Conservation (phyloP, 345 rosid species). For the Brassica juncea region DNA sequence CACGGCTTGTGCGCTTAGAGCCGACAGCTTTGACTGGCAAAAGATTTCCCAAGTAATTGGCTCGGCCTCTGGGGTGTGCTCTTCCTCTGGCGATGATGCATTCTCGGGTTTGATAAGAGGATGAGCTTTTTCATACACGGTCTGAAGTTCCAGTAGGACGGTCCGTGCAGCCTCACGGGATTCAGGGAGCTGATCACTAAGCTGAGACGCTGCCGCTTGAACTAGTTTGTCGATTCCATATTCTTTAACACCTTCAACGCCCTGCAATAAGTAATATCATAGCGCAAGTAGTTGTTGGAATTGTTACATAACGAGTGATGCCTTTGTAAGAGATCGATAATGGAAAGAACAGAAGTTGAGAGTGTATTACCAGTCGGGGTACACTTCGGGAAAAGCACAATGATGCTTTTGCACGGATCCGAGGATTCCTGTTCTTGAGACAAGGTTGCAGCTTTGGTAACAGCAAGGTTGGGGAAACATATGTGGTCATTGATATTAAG, state of each 20-base stretch:
- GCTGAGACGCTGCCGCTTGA: conserved; percentile 1
- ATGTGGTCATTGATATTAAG: conserved; percentile 42
- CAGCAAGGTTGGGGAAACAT: not conserved
- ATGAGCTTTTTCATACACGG: not conserved
- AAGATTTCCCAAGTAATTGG: conserved; percentile 73
- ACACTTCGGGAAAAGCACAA: not conserved
- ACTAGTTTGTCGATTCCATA: conserved; percentile 1
- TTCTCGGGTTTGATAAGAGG: not conserved
- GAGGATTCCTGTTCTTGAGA: conserved; percentile 14
- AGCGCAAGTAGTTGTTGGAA: not conserved
- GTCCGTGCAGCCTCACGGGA: conserved; percentile 6
- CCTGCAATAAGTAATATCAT: not conserved
- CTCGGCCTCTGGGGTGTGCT: conserved; percentile 49
- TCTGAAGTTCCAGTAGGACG: conserved; percentile 8
- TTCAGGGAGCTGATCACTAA: conserved; percentile 10
- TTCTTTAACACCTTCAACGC: conserved; percentile 10
- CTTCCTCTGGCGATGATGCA: not conserved
- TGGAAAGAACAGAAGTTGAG: not conserved
- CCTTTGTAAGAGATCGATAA: not conserved
- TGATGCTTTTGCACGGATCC: conserved; percentile 13
- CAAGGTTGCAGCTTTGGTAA: conserved; percentile 13
- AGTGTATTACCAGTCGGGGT: not conserved
- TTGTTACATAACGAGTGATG: not conserved
- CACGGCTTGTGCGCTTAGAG: conserved; percentile 85
- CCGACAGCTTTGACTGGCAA: conserved; percentile 79